These are phyloP conservation scores for Eimeria maxima DNA, from an alignment of 169 alveolate genomes.

Conservation along the genomic window DNA sequence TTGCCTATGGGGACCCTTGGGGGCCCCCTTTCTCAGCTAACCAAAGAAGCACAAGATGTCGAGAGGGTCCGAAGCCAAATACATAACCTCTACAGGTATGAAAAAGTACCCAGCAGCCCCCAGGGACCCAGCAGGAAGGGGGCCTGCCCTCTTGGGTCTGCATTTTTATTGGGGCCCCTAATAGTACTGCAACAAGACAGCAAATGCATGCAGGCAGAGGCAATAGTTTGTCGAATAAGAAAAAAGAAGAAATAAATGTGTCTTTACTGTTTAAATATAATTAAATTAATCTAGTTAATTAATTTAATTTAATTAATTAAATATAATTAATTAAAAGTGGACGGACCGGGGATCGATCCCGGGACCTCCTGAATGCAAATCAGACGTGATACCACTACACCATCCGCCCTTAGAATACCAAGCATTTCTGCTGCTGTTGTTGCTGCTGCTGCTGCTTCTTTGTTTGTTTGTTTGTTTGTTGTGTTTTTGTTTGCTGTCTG, in stretches of 20 bases:
- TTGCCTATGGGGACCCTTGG: constrained; percentile 68
- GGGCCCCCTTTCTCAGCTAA: constrained; percentile 14
- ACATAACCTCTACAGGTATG: constrained; percentile 34
- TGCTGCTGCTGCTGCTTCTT: background rate
- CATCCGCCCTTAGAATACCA: constrained; percentile 76
- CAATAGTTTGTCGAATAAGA: background rate
- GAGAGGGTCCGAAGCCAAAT: constrained; percentile 7
- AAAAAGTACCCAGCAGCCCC: no score
- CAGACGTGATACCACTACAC: constrained; percentile 93
- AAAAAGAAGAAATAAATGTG: background rate
- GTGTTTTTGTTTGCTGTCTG: background rate
- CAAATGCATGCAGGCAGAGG: background rate
- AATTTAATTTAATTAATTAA: background rate
- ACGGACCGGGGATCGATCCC: constrained; percentile 93
- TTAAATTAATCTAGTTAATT: background rate
- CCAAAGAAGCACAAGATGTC: background rate
- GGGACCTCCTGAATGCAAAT: constrained; percentile 93
- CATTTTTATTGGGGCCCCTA: background rate
- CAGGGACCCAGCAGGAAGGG: no score
- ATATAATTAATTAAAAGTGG: constrained; percentile 68
- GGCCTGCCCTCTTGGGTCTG: background rate
- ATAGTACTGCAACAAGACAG: background rate
- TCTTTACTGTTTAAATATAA: background rate
- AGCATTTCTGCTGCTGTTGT: background rate
- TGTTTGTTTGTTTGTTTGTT: background rate